A percentile compares a stretch with the other conserved stretches of the same genome.
Conservation (phyloP, 352 stramenopile genomes). For the Phytopythium boreale region DNA sequence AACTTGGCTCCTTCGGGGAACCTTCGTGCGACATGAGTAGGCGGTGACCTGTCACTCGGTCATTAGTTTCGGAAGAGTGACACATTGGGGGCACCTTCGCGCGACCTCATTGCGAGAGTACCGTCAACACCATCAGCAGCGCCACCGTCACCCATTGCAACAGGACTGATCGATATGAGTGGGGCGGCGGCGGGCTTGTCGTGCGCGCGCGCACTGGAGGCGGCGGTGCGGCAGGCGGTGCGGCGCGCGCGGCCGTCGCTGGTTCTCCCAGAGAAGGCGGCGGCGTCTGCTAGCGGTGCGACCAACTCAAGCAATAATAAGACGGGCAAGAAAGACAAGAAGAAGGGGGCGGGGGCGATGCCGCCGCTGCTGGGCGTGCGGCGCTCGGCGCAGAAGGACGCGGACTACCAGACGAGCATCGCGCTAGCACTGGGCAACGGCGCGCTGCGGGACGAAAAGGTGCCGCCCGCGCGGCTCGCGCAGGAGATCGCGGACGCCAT, state of each 20-base stretch:
- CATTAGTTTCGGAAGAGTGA: not conserved
- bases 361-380: constrained; percentile 54
- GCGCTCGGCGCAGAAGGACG: constrained; percentile 52
- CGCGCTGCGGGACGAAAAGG: not conserved
- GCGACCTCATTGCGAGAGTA: not conserved
- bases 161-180: not conserved
- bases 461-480: constrained; percentile 38
- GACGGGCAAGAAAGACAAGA: not conserved
- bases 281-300: not conserved
- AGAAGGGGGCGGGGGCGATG: constrained; percentile 18
- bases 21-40: constrained; percentile 16
- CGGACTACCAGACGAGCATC: constrained; percentile 79
- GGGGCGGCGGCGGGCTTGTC: constrained; percentile 30
- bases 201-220: constrained; percentile 46
- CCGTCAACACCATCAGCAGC: too few species aligned
- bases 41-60: too few species aligned
- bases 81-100: not conserved
- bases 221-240: constrained; percentile 38
- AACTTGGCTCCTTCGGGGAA: not conserved
- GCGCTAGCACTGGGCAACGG: constrained; percentile 56
- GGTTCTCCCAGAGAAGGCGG: constrained; percentile 9
- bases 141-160: too few species aligned
- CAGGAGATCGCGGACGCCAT: constrained; percentile 28
- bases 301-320: not conserved
- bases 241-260: constrained; percentile 30